phyloP scores from a whole-genome alignment of 1,284 basidiomycete genomes.

The Sutorius eximius region DNA sequence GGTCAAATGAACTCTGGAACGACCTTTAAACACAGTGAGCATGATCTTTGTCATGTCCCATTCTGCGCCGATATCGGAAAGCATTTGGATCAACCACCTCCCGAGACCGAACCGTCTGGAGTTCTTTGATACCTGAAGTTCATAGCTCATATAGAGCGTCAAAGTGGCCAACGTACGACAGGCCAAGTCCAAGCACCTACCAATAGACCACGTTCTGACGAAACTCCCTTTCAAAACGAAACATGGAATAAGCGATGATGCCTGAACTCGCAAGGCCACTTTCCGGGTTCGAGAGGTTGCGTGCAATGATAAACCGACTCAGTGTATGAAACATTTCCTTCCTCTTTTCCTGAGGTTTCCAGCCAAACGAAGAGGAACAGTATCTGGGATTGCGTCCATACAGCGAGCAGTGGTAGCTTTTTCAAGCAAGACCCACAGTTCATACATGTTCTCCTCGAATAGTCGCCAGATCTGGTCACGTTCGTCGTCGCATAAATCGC shows the following conservation, averaged over 20 bases:
- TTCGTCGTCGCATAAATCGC: conserved; percentile 41
- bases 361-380: conserved; percentile 60
- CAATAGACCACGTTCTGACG: conserved; percentile 63
- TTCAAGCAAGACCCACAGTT: conserved; percentile 19
- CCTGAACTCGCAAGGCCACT: neutral
- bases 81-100: conserved; percentile 45
- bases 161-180: neutral
- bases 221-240: conserved; percentile 71
- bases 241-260: conserved; percentile 60
- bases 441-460: conserved; percentile 61
- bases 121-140: conserved; percentile 56
- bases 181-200: conserved; percentile 37
- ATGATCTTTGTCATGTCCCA: conserved; percentile 66
- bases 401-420: neutral
- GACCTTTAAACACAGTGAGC: conserved; percentile 73
- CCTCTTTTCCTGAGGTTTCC: conserved; percentile 57
- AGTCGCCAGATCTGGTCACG: conserved; percentile 52
- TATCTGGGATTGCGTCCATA: conserved; percentile 41
- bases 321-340: conserved; percentile 58
- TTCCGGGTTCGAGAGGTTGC: conserved; percentile 14
- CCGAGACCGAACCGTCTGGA: conserved; percentile 58
- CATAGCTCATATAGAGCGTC: conserved; percentile 53
- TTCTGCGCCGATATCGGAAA: conserved; percentile 50
- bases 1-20: conserved; percentile 1
- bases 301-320: conserved; percentile 60